A percentile compares a stretch with the other conserved stretches of the same genome.
Conservation (phyloP, 495 filamentous ascomycete genomes). For the Hypoxylon cercidicola region DNA sequence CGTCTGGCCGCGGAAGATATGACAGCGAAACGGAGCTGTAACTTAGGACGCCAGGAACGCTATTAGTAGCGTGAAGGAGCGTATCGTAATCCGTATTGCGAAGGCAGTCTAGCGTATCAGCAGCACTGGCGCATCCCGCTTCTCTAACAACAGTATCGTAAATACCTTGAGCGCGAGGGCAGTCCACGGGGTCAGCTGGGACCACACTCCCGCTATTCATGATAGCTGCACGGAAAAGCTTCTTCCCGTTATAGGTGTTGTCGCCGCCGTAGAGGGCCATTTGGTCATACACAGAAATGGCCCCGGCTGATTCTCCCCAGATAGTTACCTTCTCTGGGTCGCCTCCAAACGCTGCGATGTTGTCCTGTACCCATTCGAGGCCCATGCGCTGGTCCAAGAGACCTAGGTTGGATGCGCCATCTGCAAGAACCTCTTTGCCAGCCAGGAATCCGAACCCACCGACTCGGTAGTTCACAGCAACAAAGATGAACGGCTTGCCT, state of each 20-base stretch:
- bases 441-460: conserved; percentile 70
- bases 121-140: conserved; percentile 67
- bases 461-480: conserved; percentile 71
- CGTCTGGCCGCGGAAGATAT: conserved; percentile 74
- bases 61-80: conserved; percentile 72
- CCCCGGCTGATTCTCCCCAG: conserved; percentile 78
- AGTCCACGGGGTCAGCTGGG: conserved; percentile 72
- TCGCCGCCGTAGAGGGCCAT: conserved; percentile 75
- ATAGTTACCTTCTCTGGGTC: conserved; percentile 74
- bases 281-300: conserved; percentile 77
- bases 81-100: conserved; percentile 66
- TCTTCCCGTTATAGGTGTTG: conserved; percentile 73
- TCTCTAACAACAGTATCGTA: conserved; percentile 69
- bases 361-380: conserved; percentile 71
- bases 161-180: conserved; percentile 68
- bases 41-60: conserved; percentile 70
- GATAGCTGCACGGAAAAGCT: conserved; percentile 75
- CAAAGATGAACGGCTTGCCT: conserved; percentile 71
- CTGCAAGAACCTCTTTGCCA: conserved; percentile 70
- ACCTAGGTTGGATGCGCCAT: conserved; percentile 70
- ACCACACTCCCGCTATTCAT: conserved; percentile 76
- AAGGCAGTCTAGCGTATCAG: conserved; percentile 71
- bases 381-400: conserved; percentile 74
- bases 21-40: conserved; percentile 72
- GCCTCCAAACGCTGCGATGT: conserved; percentile 75